Base-by-base conservation (phyloP, 306 rosid genomes). In the Castanospermum australe region DNA sequence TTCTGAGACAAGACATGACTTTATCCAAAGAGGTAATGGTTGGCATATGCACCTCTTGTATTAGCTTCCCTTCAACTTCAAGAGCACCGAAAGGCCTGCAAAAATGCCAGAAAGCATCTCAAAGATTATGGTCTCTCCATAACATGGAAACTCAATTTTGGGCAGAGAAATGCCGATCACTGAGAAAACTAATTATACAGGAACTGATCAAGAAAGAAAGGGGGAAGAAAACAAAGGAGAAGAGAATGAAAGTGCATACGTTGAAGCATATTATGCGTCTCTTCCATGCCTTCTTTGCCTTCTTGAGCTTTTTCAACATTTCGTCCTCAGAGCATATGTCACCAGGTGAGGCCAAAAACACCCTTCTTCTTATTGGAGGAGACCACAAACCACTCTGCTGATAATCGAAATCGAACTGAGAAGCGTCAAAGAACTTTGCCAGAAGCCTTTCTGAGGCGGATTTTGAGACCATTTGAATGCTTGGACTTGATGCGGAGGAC, bases 371-470 rank as follows among this genome's bases (percentile, higher is more conserved):
- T 20, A 88, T 5, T 0, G 90, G 92, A 32, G 94, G 92, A 72
- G 94, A 90, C 94, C 94, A 90, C 77, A 90, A 54, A 10, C 90
- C 79, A 78, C 94, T 90, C 67, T 90, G 79, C 78, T 82, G 61
- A 36, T 82, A 86, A 54, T 86, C 90, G 28, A 86, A 90, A 65
- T 86, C 89, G 51, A 80, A 86, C 51, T 90, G 82, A 14, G 90
- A 82, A 8, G 90, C 86, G 36, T 90, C 87, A 44, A 86, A 90
- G 85, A 88, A 88, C 76, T 90, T 90, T 36, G 89, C 90, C 13
- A 90, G 76, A 42, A 90, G 92, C 75, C 94, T 87, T 3, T 90
- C 92, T 0, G 94, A 90, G 8, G 75, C 83, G 10, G 92, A 82
- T 57, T 88, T 82, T 1, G 94, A 84, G 22, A 90, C 90, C 33